Evolutionary conservation across 352 stramenopile genomes (phyloP).

Genomic region (Globisporangium parvum): DNA sequence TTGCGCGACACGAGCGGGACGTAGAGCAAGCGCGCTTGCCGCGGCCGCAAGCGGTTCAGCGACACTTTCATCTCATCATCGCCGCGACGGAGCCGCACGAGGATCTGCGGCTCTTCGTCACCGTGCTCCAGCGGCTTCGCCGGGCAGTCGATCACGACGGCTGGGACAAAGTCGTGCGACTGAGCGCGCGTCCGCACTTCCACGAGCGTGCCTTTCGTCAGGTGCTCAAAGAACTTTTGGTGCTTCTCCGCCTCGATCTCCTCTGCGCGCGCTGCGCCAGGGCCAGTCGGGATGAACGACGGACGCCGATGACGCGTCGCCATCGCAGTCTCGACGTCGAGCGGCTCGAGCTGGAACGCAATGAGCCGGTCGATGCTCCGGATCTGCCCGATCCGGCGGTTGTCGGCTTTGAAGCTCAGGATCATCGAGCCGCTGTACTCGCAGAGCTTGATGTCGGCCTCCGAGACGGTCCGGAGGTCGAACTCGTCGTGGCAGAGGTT

Average conservation of each 20-base stretch:
- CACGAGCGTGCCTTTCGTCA: conserved; percentile 57
- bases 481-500: conserved; percentile 78
- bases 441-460: conserved; percentile 82
- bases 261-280: conserved; percentile 21
- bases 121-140: conserved; percentile 19
- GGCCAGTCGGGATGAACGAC: conserved; percentile 47
- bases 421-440: conserved; percentile 86
- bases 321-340: conserved; percentile 61
- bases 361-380: conserved; percentile 83
- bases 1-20: conserved; percentile 80
- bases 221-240: conserved; percentile 47
- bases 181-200: conserved; percentile 67
- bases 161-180: conserved; percentile 68
- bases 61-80: conserved; percentile 77
- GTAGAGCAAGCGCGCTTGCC: conserved; percentile 70
- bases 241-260: conserved; percentile 28
- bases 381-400: conserved; percentile 76
- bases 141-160: conserved; percentile 47
- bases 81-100: conserved; percentile 54
- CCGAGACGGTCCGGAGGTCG: conserved; percentile 44
- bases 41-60: conserved; percentile 51
- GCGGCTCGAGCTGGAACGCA: conserved; percentile 76
- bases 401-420: conserved; percentile 84
- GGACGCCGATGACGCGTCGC: conserved; percentile 70
- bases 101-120: conserved; percentile 45